Percentiles rank a stretch among this genome's conserved stretches.
Conservation (phyloP, 2,329 filamentous ascomycete species). For the Phoma sp. region DNA sequence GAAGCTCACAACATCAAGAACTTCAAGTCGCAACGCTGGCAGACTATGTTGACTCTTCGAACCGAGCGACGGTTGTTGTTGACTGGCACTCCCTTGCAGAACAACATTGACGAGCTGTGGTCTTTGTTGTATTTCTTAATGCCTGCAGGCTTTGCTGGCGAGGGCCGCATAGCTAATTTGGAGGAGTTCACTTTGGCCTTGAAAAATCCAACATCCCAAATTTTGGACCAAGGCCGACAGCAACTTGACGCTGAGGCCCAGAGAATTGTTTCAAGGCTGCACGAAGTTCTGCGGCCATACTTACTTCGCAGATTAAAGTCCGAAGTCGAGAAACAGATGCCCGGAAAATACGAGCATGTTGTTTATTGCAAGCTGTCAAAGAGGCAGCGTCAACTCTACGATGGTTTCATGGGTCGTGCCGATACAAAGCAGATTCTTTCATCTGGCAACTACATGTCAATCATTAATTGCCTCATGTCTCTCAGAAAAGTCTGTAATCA, state of each 20-base stretch:
- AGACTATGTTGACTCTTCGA: constrained; percentile 91
- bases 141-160: constrained; percentile 82
- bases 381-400: constrained; percentile 91
- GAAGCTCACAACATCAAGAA: constrained; percentile 99
- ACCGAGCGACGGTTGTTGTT: constrained; percentile 85
- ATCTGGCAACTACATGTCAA: constrained; percentile 94
- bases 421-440: constrained; percentile 88
- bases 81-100: constrained; percentile 94
- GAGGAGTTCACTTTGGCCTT: constrained; percentile 97
- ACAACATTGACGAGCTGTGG: constrained; percentile 96
- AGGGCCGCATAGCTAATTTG: constrained; percentile 91
- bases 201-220: constrained; percentile 92
- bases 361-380: constrained; percentile 95
- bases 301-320: constrained; percentile 89
- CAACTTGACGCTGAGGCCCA: constrained; percentile 94
- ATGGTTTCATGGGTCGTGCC: constrained; percentile 89
- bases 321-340: constrained; percentile 99
- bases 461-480: constrained; percentile 98
- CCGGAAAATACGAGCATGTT: constrained; percentile 95
- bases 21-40: constrained; percentile 97
- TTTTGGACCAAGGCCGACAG: constrained; percentile 90
- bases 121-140: constrained; percentile 95
- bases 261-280: constrained; percentile 88
- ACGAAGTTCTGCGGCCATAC: constrained; percentile 92
- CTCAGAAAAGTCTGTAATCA: constrained; percentile 98